Evolutionary conservation across 768 basidiomycete species (phyloP), one percentile per base, ranked within the genome.

Genomic region (Trametes elegans): DNA sequence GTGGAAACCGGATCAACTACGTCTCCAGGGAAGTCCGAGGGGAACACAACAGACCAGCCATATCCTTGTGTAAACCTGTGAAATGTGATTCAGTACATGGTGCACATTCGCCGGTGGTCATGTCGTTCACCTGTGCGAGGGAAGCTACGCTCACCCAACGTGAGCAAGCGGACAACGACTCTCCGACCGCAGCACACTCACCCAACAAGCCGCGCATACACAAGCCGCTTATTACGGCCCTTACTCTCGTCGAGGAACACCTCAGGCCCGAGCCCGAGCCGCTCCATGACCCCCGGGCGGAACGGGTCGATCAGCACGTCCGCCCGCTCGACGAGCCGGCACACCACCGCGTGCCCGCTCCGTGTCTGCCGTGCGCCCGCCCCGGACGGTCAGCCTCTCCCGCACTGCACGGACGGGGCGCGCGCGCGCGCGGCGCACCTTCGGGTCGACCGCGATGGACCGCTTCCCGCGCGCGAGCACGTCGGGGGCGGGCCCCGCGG

Each of bases 301-400:
- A 88, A 93, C 1, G 91, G 84, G 65, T 93, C 90, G 62, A 93
- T 88, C 40, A 93, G 72, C 14, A 93, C 78, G 68, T 93, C 90
- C n/a, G 88, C 86, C 31, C 76, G 68, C 26, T 73, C 66, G 21
- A 92, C 79, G 54, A 93, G 73, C 40, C 74, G 79, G 66, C 76
- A 77, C 51, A 86, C 64, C 18, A 83, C 65, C 18, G 76, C 77
- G 38, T 79, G 68, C 28, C 90, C 90, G 26, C 75, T 76, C 9
- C 74, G 67, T 75, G 66, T 56, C 61, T 58, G 39, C 19, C 14
- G 13, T n/a, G n/a, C n/a, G n/a, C n/a, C n/a, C n/a, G n/a, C n/a
- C n/a, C n/a, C n/a, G n/a, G n/a, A n/a, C n/a, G n/a, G n/a, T n/a
- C n/a, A n/a, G n/a, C n/a, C n/a, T n/a, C n/a, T n/a, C n/a, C n/a